phyloP scores from a whole-genome alignment of 2,329 filamentous ascomycete genomes.

The Trichoderma citrinoviride region DNA sequence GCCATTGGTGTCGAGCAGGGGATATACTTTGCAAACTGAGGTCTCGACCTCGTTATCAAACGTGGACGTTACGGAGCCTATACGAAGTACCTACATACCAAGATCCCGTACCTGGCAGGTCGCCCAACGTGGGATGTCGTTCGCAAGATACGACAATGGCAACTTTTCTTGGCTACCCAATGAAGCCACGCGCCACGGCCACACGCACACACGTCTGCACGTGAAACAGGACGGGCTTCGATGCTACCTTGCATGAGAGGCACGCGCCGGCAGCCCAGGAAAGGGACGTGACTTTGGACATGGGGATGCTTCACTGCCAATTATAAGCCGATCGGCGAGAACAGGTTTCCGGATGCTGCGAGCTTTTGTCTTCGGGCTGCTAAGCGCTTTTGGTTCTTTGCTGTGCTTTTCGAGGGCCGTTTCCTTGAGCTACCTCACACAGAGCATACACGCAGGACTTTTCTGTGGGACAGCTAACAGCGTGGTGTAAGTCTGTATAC shows the following conservation, averaged over 20 bases:
- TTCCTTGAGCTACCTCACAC: neutral
- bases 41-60: neutral
- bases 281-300: neutral
- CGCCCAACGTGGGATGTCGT: neutral
- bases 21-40: neutral
- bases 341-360: neutral
- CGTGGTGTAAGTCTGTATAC: no score
- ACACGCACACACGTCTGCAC: neutral
- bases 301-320: neutral
- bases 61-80: neutral
- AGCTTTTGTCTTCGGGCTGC: neutral
- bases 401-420: neutral
- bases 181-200: neutral
- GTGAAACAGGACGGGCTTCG: neutral
- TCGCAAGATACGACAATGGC: neutral
- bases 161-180: neutral
- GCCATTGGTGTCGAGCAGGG: neutral
- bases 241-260: neutral
- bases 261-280: neutral
- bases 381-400: no score
- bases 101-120: no score
- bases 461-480: no score
- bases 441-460: neutral
- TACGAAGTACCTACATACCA: no score
- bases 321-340: neutral